A percentile compares a stretch with the other conserved stretches of the same genome.
These are phyloP conservation scores for Colletotrichum sp. DNA, from an alignment of 2,329 filamentous ascomycete species.

Conservation along the genomic window DNA sequence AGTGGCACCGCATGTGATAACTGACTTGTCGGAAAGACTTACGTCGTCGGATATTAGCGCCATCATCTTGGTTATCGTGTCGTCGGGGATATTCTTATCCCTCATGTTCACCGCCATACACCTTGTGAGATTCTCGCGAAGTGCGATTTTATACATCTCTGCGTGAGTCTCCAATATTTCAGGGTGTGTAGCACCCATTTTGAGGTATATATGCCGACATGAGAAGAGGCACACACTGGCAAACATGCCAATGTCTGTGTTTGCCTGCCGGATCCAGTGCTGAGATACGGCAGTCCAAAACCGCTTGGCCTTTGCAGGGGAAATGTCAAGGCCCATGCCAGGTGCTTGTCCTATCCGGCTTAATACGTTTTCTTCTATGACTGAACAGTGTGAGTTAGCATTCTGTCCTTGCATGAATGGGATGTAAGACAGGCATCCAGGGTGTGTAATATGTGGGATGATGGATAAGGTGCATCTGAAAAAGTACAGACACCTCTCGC, in stretches of 20 bases:
- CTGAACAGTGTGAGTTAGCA: background rate
- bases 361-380: background rate
- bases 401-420: background rate
- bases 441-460: background rate
- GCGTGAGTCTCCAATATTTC: background rate
- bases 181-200: background rate
- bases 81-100: conserved; percentile 9
- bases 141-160: conserved; percentile 20
- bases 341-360: conserved; percentile 7
- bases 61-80: conserved; percentile 26
- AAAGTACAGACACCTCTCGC: background rate
- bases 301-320: background rate
- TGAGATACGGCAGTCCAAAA: conserved; percentile 16
- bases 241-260: conserved; percentile 25
- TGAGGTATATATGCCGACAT: conserved; percentile 19
- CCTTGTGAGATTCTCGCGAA: conserved; percentile 13
- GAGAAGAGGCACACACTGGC: conserved; percentile 22
- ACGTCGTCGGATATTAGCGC: conserved; percentile 20
- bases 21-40: background rate
- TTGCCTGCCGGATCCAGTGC: conserved; percentile 23
- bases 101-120: conserved; percentile 7
- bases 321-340: background rate
- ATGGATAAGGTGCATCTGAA: background rate
- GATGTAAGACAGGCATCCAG: background rate
- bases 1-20: background rate